These are phyloP conservation scores for Cordyceps tenuipes DNA, from an alignment of 2,329 filamentous ascomycete species.

Conservation along the genomic window DNA sequence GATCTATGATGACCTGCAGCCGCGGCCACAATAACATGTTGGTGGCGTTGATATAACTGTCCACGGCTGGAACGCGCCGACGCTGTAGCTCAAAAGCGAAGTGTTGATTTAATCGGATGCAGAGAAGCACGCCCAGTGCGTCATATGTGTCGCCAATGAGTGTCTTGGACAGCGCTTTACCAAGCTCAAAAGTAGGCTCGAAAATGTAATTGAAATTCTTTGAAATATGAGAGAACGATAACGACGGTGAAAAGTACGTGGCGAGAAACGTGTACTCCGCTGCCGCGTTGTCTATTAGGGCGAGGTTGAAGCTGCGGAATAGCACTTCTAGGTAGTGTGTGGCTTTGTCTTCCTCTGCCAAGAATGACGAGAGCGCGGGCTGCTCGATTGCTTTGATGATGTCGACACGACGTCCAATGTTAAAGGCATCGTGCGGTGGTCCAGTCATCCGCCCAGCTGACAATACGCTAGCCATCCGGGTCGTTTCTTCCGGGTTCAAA, in stretches of 20 bases:
- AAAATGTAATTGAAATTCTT: conserved; percentile 84
- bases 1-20: conserved; percentile 88
- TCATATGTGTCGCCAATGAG: conserved; percentile 73
- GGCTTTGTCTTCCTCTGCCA: conserved; percentile 82
- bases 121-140: conserved; percentile 79
- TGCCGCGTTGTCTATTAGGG: conserved; percentile 85
- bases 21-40: conserved; percentile 96
- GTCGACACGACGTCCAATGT: conserved; percentile 77
- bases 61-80: conserved; percentile 78
- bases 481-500: conserved; percentile 67
- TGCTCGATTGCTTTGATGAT: conserved; percentile 66
- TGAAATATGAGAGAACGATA: conserved; percentile 68
- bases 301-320: conserved; percentile 92
- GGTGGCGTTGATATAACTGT: conserved; percentile 87
- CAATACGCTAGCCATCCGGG: conserved; percentile 54
- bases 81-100: conserved; percentile 91
- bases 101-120: conserved; percentile 86
- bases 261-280: conserved; percentile 93
- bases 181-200: conserved; percentile 79
- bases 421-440: conserved; percentile 76
- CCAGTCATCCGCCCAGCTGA: conserved; percentile 38
- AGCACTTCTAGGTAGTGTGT: conserved; percentile 83
- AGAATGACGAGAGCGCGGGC: conserved; percentile 72
- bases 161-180: conserved; percentile 65
- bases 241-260: conserved; percentile 74